phyloP scores from a whole-genome alignment of 108 stramenopile genomes.

The Stephanodiscus triporus region DNA sequence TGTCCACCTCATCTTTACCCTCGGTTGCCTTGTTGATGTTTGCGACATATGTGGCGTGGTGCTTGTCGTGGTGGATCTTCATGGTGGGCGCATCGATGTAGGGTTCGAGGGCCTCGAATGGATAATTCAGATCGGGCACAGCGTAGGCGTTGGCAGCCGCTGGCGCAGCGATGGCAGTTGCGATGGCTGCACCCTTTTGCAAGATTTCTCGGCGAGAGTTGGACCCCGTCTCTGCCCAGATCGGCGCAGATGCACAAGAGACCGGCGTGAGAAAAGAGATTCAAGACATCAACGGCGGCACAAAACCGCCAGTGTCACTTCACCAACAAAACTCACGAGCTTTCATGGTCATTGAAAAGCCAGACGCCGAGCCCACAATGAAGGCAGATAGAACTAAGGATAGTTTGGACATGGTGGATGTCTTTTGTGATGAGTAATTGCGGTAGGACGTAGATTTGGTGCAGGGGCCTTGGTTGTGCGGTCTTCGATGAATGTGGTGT shows the following conservation, averaged over 20 bases:
- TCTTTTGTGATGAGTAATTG: too few species aligned
- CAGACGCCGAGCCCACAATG: conserved; percentile 58
- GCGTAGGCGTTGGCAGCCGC: conserved; percentile 71
- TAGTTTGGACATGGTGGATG: conserved; percentile 57
- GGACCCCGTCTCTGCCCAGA: conserved; percentile 37
- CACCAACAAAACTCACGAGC: conserved; percentile 49
- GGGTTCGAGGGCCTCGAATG: conserved; percentile 94
- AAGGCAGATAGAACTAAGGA: conserved; percentile 54
- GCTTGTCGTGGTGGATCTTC: conserved; percentile 97
- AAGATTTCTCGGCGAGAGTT: conserved; percentile 72
- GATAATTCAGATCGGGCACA: conserved; percentile 93
- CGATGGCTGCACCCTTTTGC: conserved; percentile 63
- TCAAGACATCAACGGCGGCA: conserved; percentile 6
- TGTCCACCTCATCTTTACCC: conserved; percentile 79
- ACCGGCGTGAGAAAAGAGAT: conserved; percentile 19
- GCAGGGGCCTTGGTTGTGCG: not conserved
- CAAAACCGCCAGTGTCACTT: not conserved
- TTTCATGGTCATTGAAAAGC: conserved; percentile 70
- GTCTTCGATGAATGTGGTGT: not conserved
- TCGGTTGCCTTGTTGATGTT: conserved; percentile 86
- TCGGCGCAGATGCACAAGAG: not conserved
- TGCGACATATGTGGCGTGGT: conserved; percentile 90
- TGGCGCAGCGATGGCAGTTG: conserved; percentile 61
- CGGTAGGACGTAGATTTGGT: too few species aligned
- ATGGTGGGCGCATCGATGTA: conserved; percentile 95